Evolutionary conservation across 129 eudicot genomes (phyloP).

Genomic region (Flaveria linearis): DNA sequence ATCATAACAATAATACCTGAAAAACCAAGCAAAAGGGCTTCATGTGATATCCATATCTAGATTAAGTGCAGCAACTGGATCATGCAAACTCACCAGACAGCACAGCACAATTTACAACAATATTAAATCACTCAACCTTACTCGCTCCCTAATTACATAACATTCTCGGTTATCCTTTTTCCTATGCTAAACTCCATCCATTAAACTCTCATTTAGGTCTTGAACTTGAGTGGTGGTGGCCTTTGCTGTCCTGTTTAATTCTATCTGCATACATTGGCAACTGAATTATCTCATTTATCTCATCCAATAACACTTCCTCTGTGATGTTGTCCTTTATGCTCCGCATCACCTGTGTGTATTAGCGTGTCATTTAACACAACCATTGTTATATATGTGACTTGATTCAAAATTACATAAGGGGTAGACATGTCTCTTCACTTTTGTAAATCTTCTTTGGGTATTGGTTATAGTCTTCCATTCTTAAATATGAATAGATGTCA

Average conservation of each 20-base stretch:
- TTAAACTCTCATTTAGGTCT: slow-evolving; percentile 57
- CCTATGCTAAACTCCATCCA: slow-evolving; percentile 24
- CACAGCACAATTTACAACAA: slow-evolving; percentile 52
- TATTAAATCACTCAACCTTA: slow-evolving; percentile 25
- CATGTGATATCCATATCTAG: slow-evolving; percentile 24
- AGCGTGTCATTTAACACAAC: not conserved
- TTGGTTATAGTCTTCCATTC: not conserved
- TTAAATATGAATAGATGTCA: too few species aligned
- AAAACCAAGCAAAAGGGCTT: slow-evolving; percentile 17
- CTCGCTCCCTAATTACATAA: slow-evolving; percentile 36
- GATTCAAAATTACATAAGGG: not conserved
- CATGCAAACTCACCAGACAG: slow-evolving; percentile 62
- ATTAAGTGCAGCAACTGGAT: slow-evolving; percentile 49
- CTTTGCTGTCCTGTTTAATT: slow-evolving; percentile 76
- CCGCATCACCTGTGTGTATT: slow-evolving; percentile 64
- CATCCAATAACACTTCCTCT: slow-evolving; percentile 73
- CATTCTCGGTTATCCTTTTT: slow-evolving; percentile 12
- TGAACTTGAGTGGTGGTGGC: slow-evolving; percentile 47
- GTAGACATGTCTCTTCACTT: slow-evolving; percentile 9
- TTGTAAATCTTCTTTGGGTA: not conserved
- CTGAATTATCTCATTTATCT: slow-evolving; percentile 68
- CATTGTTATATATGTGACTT: not conserved
- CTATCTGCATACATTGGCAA: slow-evolving; percentile 94
- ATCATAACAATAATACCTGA: slow-evolving; percentile 2
- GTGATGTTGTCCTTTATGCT: slow-evolving; percentile 96